Percentiles rank a stretch among this genome's conserved stretches.
These are phyloP conservation scores for Lachnellula arida DNA, from an alignment of 2,329 filamentous ascomycete species.

Conservation along the genomic window DNA sequence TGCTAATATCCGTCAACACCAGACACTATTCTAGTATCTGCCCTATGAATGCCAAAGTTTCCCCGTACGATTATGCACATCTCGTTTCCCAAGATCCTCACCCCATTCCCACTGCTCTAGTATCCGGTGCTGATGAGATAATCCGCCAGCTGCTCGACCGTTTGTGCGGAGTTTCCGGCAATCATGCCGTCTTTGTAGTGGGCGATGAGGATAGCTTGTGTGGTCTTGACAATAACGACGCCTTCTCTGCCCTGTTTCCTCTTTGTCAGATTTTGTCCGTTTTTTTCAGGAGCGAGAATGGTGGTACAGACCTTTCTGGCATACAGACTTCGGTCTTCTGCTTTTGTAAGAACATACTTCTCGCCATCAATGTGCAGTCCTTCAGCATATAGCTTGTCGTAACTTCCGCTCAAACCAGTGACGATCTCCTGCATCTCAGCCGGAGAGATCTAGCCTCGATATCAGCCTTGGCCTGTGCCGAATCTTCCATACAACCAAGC, in stretches of 20 bases:
- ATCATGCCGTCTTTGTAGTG: conserved; percentile 74
- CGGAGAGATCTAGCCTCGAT: conserved; percentile 47
- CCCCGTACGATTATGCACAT: conserved; percentile 17
- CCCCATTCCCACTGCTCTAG: conserved; percentile 42
- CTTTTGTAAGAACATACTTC: conserved; percentile 72
- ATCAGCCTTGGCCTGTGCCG: conserved; percentile 14
- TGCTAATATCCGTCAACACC: conserved; percentile 10
- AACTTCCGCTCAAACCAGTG: conserved; percentile 44
- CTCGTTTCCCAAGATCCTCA: background rate
- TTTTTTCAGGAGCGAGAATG: background rate
- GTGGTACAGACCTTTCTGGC: conserved; percentile 68
- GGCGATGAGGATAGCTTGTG: conserved; percentile 80
- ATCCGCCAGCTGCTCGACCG: conserved; percentile 78
- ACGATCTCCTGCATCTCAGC: conserved; percentile 56
- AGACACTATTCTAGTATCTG: conserved; percentile 29
- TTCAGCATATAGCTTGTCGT: conserved; percentile 62
- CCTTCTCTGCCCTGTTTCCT: conserved; percentile 66
- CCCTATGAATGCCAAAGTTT: conserved; percentile 18
- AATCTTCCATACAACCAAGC: background rate
- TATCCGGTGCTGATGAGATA: conserved; percentile 72
- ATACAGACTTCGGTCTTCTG: conserved; percentile 76
- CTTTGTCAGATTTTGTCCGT: conserved; percentile 2
- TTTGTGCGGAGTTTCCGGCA: conserved; percentile 70
- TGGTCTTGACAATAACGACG: conserved; percentile 78
- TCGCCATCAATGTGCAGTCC: conserved; percentile 73